Evolutionary conservation across 768 basidiomycete species (phyloP).

Genomic region (Podaxis rugospora): DNA sequence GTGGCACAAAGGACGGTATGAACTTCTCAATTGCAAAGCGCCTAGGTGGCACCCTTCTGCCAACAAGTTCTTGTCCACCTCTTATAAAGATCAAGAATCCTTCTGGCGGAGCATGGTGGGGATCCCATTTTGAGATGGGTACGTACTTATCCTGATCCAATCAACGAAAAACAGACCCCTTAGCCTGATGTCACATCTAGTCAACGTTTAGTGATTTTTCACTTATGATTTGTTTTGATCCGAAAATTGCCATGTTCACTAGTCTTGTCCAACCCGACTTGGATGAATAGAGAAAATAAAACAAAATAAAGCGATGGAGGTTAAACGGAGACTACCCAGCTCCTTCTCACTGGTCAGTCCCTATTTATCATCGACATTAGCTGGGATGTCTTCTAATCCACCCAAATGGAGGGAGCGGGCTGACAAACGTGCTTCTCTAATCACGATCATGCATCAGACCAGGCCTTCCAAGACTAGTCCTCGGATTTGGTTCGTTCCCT

Average conservation of each 20-base stretch:
- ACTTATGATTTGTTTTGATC: neutral
- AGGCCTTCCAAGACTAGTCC: neutral
- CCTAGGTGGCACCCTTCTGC: constrained; percentile 17
- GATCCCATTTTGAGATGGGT: constrained; percentile 8
- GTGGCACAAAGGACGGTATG: constrained; percentile 16
- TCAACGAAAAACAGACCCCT: neutral
- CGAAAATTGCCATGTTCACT: neutral
- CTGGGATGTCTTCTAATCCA: neutral
- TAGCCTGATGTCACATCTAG: neutral
- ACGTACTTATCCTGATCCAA: constrained; percentile 11
- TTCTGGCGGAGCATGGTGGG: constrained; percentile 9
- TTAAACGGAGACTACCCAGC: neutral
- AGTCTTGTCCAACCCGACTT: neutral
- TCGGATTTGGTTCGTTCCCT: neutral
- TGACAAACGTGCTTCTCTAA: neutral
- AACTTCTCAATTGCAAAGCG: constrained; percentile 6
- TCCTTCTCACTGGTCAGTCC: neutral
- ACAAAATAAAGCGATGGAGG: neutral
- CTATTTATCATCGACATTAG: neutral
- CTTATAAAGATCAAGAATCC: constrained; percentile 15
- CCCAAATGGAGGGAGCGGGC: neutral
- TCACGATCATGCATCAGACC: neutral
- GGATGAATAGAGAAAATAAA: neutral
- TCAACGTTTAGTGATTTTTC: neutral
- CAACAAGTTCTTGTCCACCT: constrained; percentile 13